Conservation (phyloP, 805 yeast species). For the Isabelozyma pseudorhagii region DNA sequence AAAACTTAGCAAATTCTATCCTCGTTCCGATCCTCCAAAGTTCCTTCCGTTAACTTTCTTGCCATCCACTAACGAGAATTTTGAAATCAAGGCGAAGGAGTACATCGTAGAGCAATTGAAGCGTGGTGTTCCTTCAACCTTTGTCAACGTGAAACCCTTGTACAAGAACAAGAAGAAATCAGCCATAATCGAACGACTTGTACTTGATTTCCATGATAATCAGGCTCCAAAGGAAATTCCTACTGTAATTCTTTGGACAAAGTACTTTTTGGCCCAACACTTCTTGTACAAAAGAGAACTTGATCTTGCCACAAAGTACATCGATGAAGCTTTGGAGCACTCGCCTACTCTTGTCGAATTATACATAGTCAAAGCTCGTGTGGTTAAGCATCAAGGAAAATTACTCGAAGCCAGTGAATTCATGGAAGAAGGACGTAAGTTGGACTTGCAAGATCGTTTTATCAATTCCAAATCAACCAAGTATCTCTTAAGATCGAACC, state of each 20-base stretch:
- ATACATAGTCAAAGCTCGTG: slow-evolving; percentile 74
- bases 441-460: slow-evolving; percentile 88
- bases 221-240: slow-evolving; percentile 37
- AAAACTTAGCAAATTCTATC: slow-evolving; percentile 67
- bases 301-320: slow-evolving; percentile 49
- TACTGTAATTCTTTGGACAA: slow-evolving; percentile 61
- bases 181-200: slow-evolving; percentile 52
- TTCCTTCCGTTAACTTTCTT: slow-evolving; percentile 76
- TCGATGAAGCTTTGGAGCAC: slow-evolving; percentile 63
- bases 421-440: slow-evolving; percentile 66
- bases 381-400: slow-evolving; percentile 70
- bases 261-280: slow-evolving; percentile 78
- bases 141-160: slow-evolving; percentile 79
- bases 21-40: slow-evolving; percentile 77
- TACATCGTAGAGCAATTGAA: slow-evolving; percentile 63
- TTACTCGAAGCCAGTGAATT: slow-evolving; percentile 57
- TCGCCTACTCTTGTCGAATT: slow-evolving; percentile 86
- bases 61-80: slow-evolving; percentile 47
- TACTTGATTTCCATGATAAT: slow-evolving; percentile 41
- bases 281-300: slow-evolving; percentile 55
- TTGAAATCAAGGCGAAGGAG: slow-evolving; percentile 42
- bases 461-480: slow-evolving; percentile 85
- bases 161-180: slow-evolving; percentile 45
- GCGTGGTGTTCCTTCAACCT: slow-evolving; percentile 88
- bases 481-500: slow-evolving; percentile 74